phyloP scores from a whole-genome alignment of 2,329 filamentous ascomycete species.

The Fusarium coffeatum region DNA sequence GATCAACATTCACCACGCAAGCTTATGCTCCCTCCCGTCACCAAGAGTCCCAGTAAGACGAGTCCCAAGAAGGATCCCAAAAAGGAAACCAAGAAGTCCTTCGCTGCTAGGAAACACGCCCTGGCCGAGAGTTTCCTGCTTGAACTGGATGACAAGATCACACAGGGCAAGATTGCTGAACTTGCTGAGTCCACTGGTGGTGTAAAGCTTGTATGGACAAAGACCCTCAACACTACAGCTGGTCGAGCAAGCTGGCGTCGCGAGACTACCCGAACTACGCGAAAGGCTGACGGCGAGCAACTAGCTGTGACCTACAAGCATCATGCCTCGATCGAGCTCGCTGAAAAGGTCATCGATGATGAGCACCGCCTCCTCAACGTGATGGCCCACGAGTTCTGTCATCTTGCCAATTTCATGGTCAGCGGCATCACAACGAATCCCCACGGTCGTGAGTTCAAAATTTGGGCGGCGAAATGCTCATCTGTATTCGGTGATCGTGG shows the following conservation, averaged over 20 bases:
- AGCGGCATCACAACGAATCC: slow-evolving; percentile 78
- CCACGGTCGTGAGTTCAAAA: slow-evolving; percentile 86
- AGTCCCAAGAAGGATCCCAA: slow-evolving; percentile 52
- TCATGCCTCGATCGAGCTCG: slow-evolving; percentile 87
- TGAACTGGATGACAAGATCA: slow-evolving; percentile 76
- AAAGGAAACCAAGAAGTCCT: slow-evolving; percentile 66
- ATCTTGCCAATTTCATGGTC: slow-evolving; percentile 92
- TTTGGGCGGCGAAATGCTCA: slow-evolving; percentile 71
- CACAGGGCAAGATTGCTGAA: slow-evolving; percentile 66
- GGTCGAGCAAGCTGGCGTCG: slow-evolving; percentile 79
- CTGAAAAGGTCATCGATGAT: slow-evolving; percentile 86
- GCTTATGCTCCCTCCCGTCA: slow-evolving; percentile 46
- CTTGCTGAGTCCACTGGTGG: slow-evolving; percentile 75
- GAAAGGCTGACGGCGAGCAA: slow-evolving; percentile 41
- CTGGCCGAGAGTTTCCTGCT: slow-evolving; percentile 72
- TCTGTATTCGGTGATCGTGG: slow-evolving; percentile 68
- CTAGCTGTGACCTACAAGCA: slow-evolving; percentile 55
- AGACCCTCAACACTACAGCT: slow-evolving; percentile 82
- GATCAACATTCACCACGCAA: slow-evolving; percentile 68
- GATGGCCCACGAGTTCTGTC: slow-evolving; percentile 96
- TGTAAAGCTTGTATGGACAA: slow-evolving; percentile 78
- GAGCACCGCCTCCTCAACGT: slow-evolving; percentile 85
- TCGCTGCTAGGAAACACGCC: slow-evolving; percentile 70
- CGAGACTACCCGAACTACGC: slow-evolving; percentile 61
- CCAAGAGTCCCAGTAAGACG: slow-evolving; percentile 46